Conservation (phyloP, 2,329 filamentous ascomycete genomes). For the Exophiala bonariae region DNA sequence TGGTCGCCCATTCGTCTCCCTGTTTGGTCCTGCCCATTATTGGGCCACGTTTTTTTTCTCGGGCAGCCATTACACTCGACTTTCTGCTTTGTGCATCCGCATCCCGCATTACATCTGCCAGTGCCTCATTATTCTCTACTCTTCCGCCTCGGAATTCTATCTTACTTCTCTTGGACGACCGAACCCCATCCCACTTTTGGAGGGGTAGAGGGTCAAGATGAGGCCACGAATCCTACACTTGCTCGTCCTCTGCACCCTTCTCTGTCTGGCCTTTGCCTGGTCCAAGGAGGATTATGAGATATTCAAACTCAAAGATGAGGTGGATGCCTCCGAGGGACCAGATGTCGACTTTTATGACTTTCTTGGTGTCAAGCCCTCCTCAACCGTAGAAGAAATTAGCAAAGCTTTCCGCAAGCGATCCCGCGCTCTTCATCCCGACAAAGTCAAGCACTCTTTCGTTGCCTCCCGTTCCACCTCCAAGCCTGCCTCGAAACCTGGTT, state of each 20-base stretch:
- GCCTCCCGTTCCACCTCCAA: slow-evolving; percentile 63
- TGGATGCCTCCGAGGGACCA: slow-evolving; percentile 70
- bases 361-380: slow-evolving; percentile 71
- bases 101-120: slow-evolving; percentile 1
- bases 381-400: slow-evolving; percentile 83
- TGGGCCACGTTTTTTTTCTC: slow-evolving; percentile 23
- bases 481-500: slow-evolving; percentile 48
- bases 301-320: slow-evolving; percentile 89
- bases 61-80: slow-evolving; percentile 11
- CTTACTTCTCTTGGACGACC: background rate
- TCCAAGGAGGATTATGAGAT: slow-evolving; percentile 96
- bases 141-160: slow-evolving; percentile 4
- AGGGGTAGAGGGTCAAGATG: slow-evolving; percentile 55
- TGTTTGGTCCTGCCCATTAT: slow-evolving; percentile 16
- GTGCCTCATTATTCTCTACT: too few species aligned
- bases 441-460: slow-evolving; percentile 81
- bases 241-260: slow-evolving; percentile 67
- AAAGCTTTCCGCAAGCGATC: slow-evolving; percentile 92
- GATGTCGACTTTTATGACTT: slow-evolving; percentile 93
- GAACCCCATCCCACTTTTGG: too few species aligned
- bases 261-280: slow-evolving; percentile 72
- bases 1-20: slow-evolving; percentile 3
- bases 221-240: slow-evolving; percentile 64
- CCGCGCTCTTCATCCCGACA: slow-evolving; percentile 85
- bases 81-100: too few species aligned